Evolutionary conservation across 225 moss, liverwort and hornwort species (phyloP).

Genomic region (Pseudisothecium myosuroides): DNA sequence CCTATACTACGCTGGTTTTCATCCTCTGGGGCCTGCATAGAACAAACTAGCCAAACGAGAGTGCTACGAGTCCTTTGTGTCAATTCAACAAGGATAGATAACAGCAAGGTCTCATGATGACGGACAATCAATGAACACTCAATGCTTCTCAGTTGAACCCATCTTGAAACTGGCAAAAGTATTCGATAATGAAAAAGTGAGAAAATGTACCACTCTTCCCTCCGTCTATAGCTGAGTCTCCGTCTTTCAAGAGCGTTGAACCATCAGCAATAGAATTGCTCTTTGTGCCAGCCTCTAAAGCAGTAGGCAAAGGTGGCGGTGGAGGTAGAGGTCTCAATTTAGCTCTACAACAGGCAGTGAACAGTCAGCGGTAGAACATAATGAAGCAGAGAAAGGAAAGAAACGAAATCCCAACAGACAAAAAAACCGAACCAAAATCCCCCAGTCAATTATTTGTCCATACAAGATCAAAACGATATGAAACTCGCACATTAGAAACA

Average conservation of each 20-base stretch:
- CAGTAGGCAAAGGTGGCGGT: conserved; percentile 63
- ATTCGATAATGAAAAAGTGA: neutral
- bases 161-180: neutral
- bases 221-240: conserved; percentile 57
- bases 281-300: conserved; percentile 37
- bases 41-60: neutral
- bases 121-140: neutral
- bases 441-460: neutral
- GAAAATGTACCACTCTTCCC: conserved; percentile 54
- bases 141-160: neutral
- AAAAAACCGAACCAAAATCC: neutral
- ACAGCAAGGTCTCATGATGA: neutral
- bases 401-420: neutral
- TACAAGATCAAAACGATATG: neutral
- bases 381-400: neutral
- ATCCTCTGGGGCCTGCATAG: neutral
- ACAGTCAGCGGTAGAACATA: neutral
- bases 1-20: neutral
- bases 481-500: neutral
- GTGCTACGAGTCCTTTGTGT: neutral
- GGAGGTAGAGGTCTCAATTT: conserved; percentile 80
- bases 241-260: conserved; percentile 54
- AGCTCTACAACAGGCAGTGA: conserved; percentile 29
- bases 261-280: conserved; percentile 34
- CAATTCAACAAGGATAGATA: neutral